Percentiles rank a stretch among this genome's conserved stretches.
Evolutionary conservation across 2,329 filamentous ascomycete genomes (phyloP).

Genomic region (Xylariaceae sp.): DNA sequence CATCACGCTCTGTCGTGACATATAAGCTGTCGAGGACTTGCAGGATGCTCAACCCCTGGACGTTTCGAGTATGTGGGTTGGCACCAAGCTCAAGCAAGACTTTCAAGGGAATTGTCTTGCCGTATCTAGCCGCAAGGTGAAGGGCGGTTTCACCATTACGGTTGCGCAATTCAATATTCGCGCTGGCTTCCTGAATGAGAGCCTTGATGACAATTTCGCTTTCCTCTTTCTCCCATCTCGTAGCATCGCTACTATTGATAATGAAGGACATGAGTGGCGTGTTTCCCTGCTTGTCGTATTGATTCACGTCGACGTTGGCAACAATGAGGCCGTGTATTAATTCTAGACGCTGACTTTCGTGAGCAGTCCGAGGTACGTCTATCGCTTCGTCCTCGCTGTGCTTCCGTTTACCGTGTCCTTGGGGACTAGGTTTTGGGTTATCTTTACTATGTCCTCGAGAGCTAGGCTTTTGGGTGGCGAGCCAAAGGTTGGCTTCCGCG

Average conservation of each 20-base stretch:
- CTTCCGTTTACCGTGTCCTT: conserved; percentile 47
- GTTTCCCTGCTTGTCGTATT: conserved; percentile 58
- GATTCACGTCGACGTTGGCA: conserved; percentile 55
- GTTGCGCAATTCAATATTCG: conserved; percentile 58
- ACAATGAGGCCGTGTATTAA: conserved; percentile 43
- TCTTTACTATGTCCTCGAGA: too few relatives aligned
- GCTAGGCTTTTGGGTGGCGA: too few relatives aligned
- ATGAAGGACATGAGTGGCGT: conserved; percentile 65
- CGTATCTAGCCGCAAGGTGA: conserved; percentile 59
- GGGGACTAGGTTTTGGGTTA: conserved; percentile 18
- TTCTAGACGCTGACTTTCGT: conserved; percentile 27
- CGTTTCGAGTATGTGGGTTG: conserved; percentile 55
- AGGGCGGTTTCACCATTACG: conserved; percentile 61
- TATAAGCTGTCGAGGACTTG: conserved; percentile 54
- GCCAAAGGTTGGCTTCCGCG: conserved; percentile 54
- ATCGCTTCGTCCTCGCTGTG: conserved; percentile 36
- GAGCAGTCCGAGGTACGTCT: conserved; percentile 14
- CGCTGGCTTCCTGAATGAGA: conserved; percentile 50
- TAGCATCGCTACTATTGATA: conserved; percentile 50
- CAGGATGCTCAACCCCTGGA: conserved; percentile 52
- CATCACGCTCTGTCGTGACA: conserved; percentile 39
- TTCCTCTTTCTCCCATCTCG: conserved; percentile 55
- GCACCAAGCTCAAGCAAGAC: conserved; percentile 55
- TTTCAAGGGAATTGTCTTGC: conserved; percentile 58
- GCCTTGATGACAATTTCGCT: conserved; percentile 53